Evolutionary conservation across 306 rosid species (phyloP).

Genomic region (Cicer judaicum): DNA sequence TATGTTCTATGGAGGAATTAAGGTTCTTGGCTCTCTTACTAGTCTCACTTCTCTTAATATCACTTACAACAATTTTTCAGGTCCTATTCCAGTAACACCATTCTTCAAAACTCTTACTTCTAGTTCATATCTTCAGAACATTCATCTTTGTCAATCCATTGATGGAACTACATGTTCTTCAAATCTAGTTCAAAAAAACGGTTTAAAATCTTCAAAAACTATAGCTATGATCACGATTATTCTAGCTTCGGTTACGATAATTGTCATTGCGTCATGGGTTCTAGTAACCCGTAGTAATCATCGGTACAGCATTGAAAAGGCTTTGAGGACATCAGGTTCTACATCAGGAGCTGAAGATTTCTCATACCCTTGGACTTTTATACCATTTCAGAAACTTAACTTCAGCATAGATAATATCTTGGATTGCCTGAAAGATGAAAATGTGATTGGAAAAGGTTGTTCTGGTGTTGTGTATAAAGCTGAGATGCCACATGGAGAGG

Average conservation of each 20-base stretch:
- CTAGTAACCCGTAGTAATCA: constrained; percentile 59
- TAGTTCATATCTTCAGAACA: constrained; percentile 66
- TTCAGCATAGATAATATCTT: constrained; percentile 80
- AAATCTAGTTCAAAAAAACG: constrained; percentile 53
- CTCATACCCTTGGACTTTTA: constrained; percentile 98
- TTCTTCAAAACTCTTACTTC: constrained; percentile 77
- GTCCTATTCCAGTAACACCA: constrained; percentile 87
- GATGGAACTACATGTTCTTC: constrained; percentile 89
- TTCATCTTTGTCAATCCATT: constrained; percentile 70
- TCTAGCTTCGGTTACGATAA: constrained; percentile 65
- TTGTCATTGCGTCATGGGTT: constrained; percentile 82
- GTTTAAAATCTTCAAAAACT: constrained; percentile 71
- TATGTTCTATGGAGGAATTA: constrained; percentile 65
- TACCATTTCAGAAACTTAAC: constrained; percentile 91
- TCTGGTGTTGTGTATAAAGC: constrained; percentile 87
- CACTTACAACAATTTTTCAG: constrained; percentile 90
- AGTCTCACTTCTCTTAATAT: constrained; percentile 85
- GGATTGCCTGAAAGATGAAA: constrained; percentile 89
- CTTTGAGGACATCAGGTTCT: constrained; percentile 50
- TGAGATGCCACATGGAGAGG: constrained; percentile 78
- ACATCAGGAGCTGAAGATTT: constrained; percentile 85
- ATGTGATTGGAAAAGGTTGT: constrained; percentile 91
- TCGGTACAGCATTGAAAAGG: constrained; percentile 59
- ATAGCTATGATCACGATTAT: constrained; percentile 60
- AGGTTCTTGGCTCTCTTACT: constrained; percentile 76